Conservation (phyloP, 1,139 yeast genomes). For the Nakaseomyces nivariensis region DNA sequence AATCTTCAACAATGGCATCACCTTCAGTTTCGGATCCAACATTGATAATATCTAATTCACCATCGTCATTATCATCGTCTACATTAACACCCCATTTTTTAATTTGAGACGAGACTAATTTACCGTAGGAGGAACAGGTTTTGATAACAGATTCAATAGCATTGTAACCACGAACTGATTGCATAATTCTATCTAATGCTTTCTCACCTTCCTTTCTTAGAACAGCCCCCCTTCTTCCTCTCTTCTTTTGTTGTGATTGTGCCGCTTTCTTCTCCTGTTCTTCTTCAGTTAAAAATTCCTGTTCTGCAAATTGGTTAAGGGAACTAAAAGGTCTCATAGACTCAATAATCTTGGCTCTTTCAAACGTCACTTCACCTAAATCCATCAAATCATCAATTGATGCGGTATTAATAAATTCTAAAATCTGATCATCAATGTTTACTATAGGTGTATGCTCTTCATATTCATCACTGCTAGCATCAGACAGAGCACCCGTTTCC, state of each 20-base stretch:
- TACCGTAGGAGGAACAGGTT: constrained; percentile 73
- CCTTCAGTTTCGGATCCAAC: constrained; percentile 28
- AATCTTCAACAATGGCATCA: constrained; percentile 27
- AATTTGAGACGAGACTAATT: constrained; percentile 60
- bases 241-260: constrained; percentile 6
- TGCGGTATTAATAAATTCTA: constrained; percentile 72
- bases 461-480: constrained; percentile 29
- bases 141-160: constrained; percentile 88
- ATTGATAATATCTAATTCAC: constrained; percentile 28
- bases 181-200: constrained; percentile 59
- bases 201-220: constrained; percentile 63
- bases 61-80: constrained; percentile 42
- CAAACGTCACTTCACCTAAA: constrained; percentile 60
- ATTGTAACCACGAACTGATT: constrained; percentile 73
- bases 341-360: constrained; percentile 54
- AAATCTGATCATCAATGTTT: constrained; percentile 56
- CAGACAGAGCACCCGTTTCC: constrained; percentile 13
- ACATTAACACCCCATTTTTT: constrained; percentile 76
- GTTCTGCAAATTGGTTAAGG: constrained; percentile 38
- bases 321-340: constrained; percentile 62
- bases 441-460: constrained; percentile 33
- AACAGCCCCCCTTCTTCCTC: constrained; percentile 32
- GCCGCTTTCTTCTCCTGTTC: constrained; percentile 16
- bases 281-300: constrained; percentile 37
- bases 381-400: constrained; percentile 69